Evolutionary conservation across 2,329 filamentous ascomycete species (phyloP), one percentile per base, ranked within the genome.

Genomic region (Xylariaceae sp.): DNA sequence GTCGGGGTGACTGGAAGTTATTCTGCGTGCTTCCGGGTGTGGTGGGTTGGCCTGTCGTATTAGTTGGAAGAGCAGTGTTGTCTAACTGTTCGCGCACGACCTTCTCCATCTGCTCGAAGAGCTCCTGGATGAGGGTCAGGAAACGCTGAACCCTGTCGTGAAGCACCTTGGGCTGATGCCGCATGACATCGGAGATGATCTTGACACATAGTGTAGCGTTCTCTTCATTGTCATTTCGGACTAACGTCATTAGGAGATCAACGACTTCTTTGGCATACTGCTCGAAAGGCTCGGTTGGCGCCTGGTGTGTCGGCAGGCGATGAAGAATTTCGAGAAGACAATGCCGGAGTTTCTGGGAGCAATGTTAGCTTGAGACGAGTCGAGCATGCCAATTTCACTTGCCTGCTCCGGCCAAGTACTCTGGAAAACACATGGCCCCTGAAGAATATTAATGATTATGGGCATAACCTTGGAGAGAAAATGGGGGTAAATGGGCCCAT

Each of bases 191-290:
- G 79, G 96, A 97, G 55, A 96, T 91, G 11, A 93, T 96, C 80
- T 99, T 99, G 77, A 99, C 91, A 73, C 93, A 97, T 63, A 99
- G 78, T n/a, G 95, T 91, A 1, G 93, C 94, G 80, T 99, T 99
- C 64, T 99, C 94, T 76, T 99, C 94, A 69, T 99, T 99, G 75
- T 99, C 94, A 48, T 86, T 88, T 66, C 88, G 87, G 61, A 97
- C 92, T 60, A 99, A 78, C 57, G 85, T 83, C 86, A 97, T 93
- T 64, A 97, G 82, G 65, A 96, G 82, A 71, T 97, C 92, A 61
- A 97, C 90, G 62, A 96, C 87, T 71, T 95, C 90, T 65, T 87
- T 83, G 45, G 93, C 92, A 74, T 93, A 95, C 0, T 88, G 89
- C 73, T 97, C 92, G 75, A 97, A 87, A 0, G 86, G 86, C 68